phyloP scores from a whole-genome alignment of 2,329 filamentous ascomycete species.

The Trichoderma atroviride region DNA sequence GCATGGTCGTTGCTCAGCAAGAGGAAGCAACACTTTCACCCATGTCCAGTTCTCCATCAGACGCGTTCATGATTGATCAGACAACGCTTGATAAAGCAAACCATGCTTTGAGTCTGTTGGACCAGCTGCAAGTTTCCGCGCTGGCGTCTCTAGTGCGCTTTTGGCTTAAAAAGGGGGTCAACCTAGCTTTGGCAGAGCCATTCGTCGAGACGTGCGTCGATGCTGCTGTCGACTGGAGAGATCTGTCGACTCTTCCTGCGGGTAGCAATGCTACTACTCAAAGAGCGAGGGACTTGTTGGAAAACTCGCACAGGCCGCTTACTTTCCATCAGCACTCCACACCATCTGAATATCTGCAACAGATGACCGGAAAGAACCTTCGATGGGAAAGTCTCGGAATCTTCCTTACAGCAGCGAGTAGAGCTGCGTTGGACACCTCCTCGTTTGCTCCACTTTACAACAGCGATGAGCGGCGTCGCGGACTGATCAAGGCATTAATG shows the following conservation, averaged over 20 bases:
- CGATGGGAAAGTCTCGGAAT: slow-evolving; percentile 19
- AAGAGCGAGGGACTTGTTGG: slow-evolving; percentile 6
- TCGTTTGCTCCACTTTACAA: slow-evolving; percentile 20
- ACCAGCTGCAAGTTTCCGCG: slow-evolving; percentile 8
- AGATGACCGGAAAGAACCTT: slow-evolving; percentile 17
- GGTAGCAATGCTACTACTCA: not conserved
- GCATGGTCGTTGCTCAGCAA: not conserved
- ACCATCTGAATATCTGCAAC: slow-evolving; percentile 1
- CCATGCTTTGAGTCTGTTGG: slow-evolving; percentile 11
- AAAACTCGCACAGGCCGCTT: slow-evolving; percentile 9
- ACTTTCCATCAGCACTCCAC: slow-evolving; percentile 2
- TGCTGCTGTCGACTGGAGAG: slow-evolving; percentile 10
- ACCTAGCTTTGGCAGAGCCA: slow-evolving; percentile 5
- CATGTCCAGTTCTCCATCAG: slow-evolving; percentile 1
- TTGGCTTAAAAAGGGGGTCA: slow-evolving; percentile 23
- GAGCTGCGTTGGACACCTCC: slow-evolving; percentile 17
- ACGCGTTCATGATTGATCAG: slow-evolving; percentile 16
- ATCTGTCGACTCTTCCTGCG: not conserved
- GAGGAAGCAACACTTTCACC: slow-evolving; percentile 1
- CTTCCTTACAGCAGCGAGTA: slow-evolving; percentile 14
- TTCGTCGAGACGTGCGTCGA: slow-evolving; percentile 13
- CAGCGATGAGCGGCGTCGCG: slow-evolving; percentile 16
- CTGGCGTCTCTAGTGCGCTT: slow-evolving; percentile 17
- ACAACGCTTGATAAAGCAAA: slow-evolving; percentile 20
- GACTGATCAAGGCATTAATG: slow-evolving; percentile 11